Percentiles rank a stretch among this genome's conserved stretches.
Evolutionary conservation across 1,139 yeast genomes (phyloP).

Genomic region (Saccharomyces hybrid): DNA sequence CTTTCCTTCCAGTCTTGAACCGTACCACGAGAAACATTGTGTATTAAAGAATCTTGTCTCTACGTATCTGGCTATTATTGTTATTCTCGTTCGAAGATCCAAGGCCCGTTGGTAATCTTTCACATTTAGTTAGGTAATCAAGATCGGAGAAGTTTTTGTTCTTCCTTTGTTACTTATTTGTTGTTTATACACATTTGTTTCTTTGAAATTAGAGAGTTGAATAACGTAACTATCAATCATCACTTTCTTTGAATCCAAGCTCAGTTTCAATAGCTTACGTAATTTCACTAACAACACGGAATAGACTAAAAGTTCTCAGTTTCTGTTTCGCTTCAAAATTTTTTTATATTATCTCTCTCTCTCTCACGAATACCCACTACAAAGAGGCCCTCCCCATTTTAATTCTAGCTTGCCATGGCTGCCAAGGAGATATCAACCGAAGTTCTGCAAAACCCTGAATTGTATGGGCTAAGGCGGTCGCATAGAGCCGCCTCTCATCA

Average conservation of each 20-base stretch:
- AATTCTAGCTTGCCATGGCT: conserved; percentile 6
- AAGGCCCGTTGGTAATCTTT: not conserved
- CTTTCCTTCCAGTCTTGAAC: not conserved
- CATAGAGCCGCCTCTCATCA: conserved; percentile 55
- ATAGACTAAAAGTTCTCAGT: not conserved
- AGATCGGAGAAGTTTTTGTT: not conserved
- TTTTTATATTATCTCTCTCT: not conserved
- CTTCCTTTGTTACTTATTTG: not conserved
- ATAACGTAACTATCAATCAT: not conserved
- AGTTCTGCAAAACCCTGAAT: conserved; percentile 61
- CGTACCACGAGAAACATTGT: not conserved
- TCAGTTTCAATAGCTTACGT: not conserved
- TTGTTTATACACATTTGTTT: not conserved
- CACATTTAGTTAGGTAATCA: not conserved
- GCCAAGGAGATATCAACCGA: conserved; percentile 32
- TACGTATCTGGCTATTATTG: not conserved
- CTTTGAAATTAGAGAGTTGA: not conserved
- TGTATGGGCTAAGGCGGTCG: conserved; percentile 86
- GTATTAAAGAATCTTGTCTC: not conserved
- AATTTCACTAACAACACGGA: conserved; percentile 17
- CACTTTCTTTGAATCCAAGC: not conserved
- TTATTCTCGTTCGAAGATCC: not conserved
- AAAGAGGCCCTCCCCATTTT: conserved; percentile 1
- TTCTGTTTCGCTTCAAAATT: not conserved
- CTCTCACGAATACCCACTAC: not conserved